These are phyloP conservation scores for Epichloe bromicola DNA, from an alignment of 2,329 filamentous ascomycete genomes.

Conservation along the genomic window DNA sequence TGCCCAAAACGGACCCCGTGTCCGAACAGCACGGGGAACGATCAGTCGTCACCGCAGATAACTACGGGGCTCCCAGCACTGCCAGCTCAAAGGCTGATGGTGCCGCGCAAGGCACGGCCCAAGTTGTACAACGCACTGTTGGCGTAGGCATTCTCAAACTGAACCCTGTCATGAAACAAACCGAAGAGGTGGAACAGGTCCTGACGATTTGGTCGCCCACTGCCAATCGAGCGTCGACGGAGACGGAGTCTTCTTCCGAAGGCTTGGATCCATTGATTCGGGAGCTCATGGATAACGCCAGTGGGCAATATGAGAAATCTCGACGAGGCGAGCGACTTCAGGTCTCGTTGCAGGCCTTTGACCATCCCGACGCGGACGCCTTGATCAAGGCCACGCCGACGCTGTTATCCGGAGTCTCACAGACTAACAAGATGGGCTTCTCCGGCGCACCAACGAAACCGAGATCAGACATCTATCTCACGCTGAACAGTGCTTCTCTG, in stretches of 20 bases:
- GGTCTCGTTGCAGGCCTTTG: constrained; percentile 67
- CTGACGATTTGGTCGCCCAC: constrained; percentile 65
- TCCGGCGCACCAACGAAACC: constrained; percentile 79
- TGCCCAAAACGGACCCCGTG: constrained; percentile 41
- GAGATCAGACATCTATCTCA: constrained; percentile 90
- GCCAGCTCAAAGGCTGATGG: constrained; percentile 33
- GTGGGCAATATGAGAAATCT: constrained; percentile 63
- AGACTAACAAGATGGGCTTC: constrained; percentile 85
- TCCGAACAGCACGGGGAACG: constrained; percentile 35
- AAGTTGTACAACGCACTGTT: constrained; percentile 41
- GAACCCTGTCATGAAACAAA: constrained; percentile 58
- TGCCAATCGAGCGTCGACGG: constrained; percentile 36
- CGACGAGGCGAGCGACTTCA: constrained; percentile 63
- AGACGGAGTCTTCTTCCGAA: constrained; percentile 45
- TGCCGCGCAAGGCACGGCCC: constrained; percentile 11
- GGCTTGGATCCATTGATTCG: constrained; percentile 64
- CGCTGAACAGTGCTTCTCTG: constrained; percentile 65
- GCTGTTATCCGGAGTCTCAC: constrained; percentile 64
- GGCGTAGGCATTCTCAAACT: constrained; percentile 69
- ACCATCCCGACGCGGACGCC: constrained; percentile 60
- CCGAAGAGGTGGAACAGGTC: constrained; percentile 60
- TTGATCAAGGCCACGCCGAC: constrained; percentile 83
- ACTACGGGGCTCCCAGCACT: constrained; percentile 36
- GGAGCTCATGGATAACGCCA: constrained; percentile 59
- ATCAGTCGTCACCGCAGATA: constrained; percentile 31